Base-by-base conservation (phyloP, 2,329 filamentous ascomycete genomes). In the Fusarium coicis region DNA sequence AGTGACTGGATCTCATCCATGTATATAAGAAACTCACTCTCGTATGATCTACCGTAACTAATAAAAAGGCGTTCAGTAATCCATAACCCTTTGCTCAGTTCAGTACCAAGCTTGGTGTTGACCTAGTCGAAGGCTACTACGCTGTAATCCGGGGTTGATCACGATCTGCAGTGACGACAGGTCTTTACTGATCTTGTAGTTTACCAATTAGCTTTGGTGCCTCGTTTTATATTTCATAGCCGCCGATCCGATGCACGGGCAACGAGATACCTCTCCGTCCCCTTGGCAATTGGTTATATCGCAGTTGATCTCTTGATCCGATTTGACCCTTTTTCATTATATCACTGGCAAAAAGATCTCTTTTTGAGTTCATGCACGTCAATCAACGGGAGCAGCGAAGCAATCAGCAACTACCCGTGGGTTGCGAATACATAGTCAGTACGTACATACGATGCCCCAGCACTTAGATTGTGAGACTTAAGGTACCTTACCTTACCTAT, bases 171-270 rank as follows among this genome's bases (percentile, higher is more conserved):
- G 32, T 40, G 36, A 63, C 32, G 40, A 59, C 40, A 52, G 58
- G 56, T 37, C 47, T 50, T 37, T 37, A n/a, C 34, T 50, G 40
- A n/a, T 36, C 53, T 40, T 36, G 62, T 19, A 52, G 30, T 34
- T 52, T 52, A 58, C 65, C 65, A 65, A 69, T 69, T 58, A 69
- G 66, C 65, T 58, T 65, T 34, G 44, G 52, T 70, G 58, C 65
- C 66, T 65, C 69, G 50, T 46, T 37, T 18, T 36, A 18, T 18
- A 18, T 36, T 69, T 56, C 32, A 50, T 56, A 70, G 66, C 50
- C 55, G 54, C 61, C 42, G 61, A 70, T 70, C 60, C 42, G 66
- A 70, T 70, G 60, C 18, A 32, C 21, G 44, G 47, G 36, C 46
- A 66, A 23, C 42, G 42, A 30, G 42, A 30, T 26, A 28, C 23